Conservation (phyloP, 1,139 yeast species). For the Yamadazyma dushanensis region DNA sequence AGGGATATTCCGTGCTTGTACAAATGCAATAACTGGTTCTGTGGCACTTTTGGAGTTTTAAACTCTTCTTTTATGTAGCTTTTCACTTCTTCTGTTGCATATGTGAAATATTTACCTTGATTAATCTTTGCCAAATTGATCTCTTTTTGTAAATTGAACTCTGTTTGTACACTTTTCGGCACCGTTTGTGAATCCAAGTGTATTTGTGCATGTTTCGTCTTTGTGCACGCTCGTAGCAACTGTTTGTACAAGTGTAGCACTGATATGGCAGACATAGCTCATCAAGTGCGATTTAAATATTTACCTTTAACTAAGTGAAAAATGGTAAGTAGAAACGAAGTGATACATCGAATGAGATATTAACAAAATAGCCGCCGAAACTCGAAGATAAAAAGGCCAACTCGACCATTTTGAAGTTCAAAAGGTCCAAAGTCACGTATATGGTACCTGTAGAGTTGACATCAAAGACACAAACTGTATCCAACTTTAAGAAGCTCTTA, state of each 20-base stretch:
- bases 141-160: conserved; percentile 6
- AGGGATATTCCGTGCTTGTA: conserved; percentile 4
- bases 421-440: conserved; percentile 44
- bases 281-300: not conserved
- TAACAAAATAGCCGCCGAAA: conserved; percentile 32
- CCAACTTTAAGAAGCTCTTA: conserved; percentile 32
- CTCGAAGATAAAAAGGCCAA: conserved; percentile 19
- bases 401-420: conserved; percentile 42
- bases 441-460: conserved; percentile 35
- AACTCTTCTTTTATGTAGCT: conserved; percentile 21
- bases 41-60: conserved; percentile 4
- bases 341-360: not conserved
- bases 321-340: not conserved
- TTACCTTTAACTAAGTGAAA: not conserved
- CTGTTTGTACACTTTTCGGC: too few relatives aligned
- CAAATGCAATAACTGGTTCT: conserved; percentile 2
- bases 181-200: not conserved
- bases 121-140: conserved; percentile 7
- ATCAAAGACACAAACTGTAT: conserved; percentile 20
- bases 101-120: conserved; percentile 10
- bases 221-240: conserved; percentile 19
- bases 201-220: conserved; percentile 5
- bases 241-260: conserved; percentile 21
- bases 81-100: conserved; percentile 19
- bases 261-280: conserved; percentile 10